phyloP scores from a whole-genome alignment of 371 early-diverging fungal species.

The Mucor irregularis region DNA sequence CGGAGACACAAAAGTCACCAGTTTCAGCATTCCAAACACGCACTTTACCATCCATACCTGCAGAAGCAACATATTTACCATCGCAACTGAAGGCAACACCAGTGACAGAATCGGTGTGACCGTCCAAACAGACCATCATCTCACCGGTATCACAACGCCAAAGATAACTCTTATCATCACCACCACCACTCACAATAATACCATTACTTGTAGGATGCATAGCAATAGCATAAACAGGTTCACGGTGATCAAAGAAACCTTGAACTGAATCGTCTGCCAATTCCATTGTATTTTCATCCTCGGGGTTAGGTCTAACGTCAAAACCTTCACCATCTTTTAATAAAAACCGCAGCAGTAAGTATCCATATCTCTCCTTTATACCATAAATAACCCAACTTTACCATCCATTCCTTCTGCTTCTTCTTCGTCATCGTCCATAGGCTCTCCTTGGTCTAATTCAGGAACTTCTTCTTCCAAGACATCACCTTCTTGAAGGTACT shows the following conservation, averaged over 20 bases:
- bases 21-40: slow-evolving; percentile 75
- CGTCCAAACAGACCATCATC: slow-evolving; percentile 56
- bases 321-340: slow-evolving; percentile 22
- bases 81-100: slow-evolving; percentile 82
- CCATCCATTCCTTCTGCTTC: slow-evolving; percentile 33
- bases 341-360: not conserved
- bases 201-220: slow-evolving; percentile 74
- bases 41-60: slow-evolving; percentile 95
- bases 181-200: slow-evolving; percentile 84
- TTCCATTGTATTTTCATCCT: slow-evolving; percentile 62
- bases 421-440: slow-evolving; percentile 45
- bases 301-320: slow-evolving; percentile 43
- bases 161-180: slow-evolving; percentile 90
- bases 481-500: slow-evolving; percentile 36
- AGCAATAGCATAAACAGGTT: slow-evolving; percentile 88
- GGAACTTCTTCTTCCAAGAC: slow-evolving; percentile 39
- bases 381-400: not conserved
- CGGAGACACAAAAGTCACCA: slow-evolving; percentile 59
- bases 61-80: slow-evolving; percentile 87
- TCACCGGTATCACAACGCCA: slow-evolving; percentile 91
- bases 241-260: slow-evolving; percentile 91
- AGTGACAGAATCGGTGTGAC: slow-evolving; percentile 90
- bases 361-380: too few species aligned
- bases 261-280: slow-evolving; percentile 89
- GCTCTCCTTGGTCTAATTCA: slow-evolving; percentile 45